A percentile compares a stretch with the other conserved stretches of the same genome.
Evolutionary conservation across 768 basidiomycete genomes (phyloP).

Genomic region (Rhizopogon sp.): DNA sequence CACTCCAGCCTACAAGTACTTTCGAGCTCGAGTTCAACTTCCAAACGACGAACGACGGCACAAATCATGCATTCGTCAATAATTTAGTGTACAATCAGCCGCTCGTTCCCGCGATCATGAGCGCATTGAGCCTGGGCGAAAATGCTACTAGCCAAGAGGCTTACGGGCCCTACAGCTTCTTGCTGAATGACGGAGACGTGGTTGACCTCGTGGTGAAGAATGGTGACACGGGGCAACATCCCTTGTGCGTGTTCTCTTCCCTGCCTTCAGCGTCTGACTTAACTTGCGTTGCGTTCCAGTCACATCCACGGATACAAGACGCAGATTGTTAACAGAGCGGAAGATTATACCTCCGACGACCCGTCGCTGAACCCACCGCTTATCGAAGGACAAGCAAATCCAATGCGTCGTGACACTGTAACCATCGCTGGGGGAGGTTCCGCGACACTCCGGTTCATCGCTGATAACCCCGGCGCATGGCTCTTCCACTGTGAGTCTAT

Average conservation of each 20-base stretch:
- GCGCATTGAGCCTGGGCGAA: constrained; percentile 67
- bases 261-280: not conserved
- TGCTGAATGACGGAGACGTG: constrained; percentile 70
- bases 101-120: constrained; percentile 72
- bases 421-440: constrained; percentile 64
- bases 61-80: constrained; percentile 79
- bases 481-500: constrained; percentile 66
- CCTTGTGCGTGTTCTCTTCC: constrained; percentile 55
- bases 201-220: constrained; percentile 77
- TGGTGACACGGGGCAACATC: constrained; percentile 70
- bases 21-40: constrained; percentile 73
- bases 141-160: constrained; percentile 63
- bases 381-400: constrained; percentile 76
- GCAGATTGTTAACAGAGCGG: constrained; percentile 70
- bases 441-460: constrained; percentile 71
- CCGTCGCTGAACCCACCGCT: constrained; percentile 76
- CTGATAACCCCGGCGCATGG: constrained; percentile 94
- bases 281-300: constrained; percentile 35
- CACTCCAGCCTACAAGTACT: constrained; percentile 47
- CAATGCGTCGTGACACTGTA: constrained; percentile 88
- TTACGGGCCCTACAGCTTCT: constrained; percentile 78
- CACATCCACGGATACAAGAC: constrained; percentile 89
- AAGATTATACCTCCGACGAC: constrained; percentile 71
- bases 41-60: constrained; percentile 82
- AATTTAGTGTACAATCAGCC: constrained; percentile 63